phyloP scores from a whole-genome alignment of 2,329 filamentous ascomycete species.

The Neofusicoccum sp. region DNA sequence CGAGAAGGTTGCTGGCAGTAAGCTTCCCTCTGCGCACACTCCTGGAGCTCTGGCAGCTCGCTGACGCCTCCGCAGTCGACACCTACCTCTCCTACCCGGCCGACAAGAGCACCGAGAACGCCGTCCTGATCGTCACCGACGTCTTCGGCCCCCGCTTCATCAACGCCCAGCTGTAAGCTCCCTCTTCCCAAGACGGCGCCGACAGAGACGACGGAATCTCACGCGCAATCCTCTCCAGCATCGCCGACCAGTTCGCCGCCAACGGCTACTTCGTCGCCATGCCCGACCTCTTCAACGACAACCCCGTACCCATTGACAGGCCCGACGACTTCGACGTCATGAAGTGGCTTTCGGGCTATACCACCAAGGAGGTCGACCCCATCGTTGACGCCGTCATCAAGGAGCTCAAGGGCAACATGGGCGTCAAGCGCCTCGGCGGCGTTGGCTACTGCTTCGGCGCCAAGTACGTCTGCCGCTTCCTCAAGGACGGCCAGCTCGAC shows the following conservation, averaged over 20 bases:
- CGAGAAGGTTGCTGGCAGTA: slow-evolving; percentile 51
- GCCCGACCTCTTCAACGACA: slow-evolving; percentile 71
- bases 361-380: slow-evolving; percentile 52
- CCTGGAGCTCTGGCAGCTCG: background rate
- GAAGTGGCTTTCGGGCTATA: slow-evolving; percentile 53
- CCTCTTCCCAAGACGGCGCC: background rate
- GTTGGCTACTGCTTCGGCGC: slow-evolving; percentile 56
- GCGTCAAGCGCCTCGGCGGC: slow-evolving; percentile 51
- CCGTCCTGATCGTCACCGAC: slow-evolving; percentile 61
- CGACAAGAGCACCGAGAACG: slow-evolving; percentile 55
- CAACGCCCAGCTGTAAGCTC: slow-evolving; percentile 48
- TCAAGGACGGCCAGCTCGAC: slow-evolving; percentile 60
- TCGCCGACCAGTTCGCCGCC: slow-evolving; percentile 74
- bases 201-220: background rate
- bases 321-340: slow-evolving; percentile 53
- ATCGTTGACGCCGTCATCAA: slow-evolving; percentile 52
- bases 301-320: slow-evolving; percentile 60
- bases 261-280: slow-evolving; percentile 72
- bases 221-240: slow-evolving; percentile 33
- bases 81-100: slow-evolving; percentile 60
- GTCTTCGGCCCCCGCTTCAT: slow-evolving; percentile 60
- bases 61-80: slow-evolving; percentile 44
- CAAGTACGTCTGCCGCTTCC: slow-evolving; percentile 65
- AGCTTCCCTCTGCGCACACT: slow-evolving; percentile 22
- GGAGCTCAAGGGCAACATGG: slow-evolving; percentile 51